Conservation (phyloP, 163 green algal species). For the Smithsoniella earleae region DNA sequence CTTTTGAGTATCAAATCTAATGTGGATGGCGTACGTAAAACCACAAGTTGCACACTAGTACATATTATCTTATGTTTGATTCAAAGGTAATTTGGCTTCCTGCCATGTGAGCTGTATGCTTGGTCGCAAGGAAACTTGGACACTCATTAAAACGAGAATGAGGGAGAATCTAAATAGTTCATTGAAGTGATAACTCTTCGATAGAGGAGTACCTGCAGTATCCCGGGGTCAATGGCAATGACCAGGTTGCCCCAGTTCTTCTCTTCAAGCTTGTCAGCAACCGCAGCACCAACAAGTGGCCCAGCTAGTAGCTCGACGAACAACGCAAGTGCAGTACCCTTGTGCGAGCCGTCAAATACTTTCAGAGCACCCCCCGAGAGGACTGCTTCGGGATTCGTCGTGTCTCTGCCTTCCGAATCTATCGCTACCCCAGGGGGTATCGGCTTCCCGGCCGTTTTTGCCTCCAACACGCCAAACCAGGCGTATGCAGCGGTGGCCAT, state of each 20-base stretch:
- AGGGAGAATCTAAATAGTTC: no score
- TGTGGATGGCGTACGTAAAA: no score
- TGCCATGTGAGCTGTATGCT: no score
- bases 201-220: constrained; percentile 45
- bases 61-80: no score
- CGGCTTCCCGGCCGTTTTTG: constrained; percentile 48
- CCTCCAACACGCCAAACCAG: constrained; percentile 65
- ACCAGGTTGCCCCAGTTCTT: constrained; percentile 73
- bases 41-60: no score
- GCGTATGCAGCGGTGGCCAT: constrained; percentile 67
- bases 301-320: constrained; percentile 71
- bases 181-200: no score
- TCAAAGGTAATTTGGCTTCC: no score
- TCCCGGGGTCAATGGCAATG: constrained; percentile 54
- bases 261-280: constrained; percentile 57
- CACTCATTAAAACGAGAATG: no score
- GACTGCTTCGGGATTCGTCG: constrained; percentile 56
- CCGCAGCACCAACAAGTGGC: constrained; percentile 53
- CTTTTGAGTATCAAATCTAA: no score
- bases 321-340: constrained; percentile 61
- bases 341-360: constrained; percentile 60
- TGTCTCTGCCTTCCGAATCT: constrained; percentile 48
- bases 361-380: constrained; percentile 56
- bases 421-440: constrained; percentile 55
- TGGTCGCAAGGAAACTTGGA: no score